These are phyloP conservation scores for Malus hybrid DNA, from an alignment of 331 rosid species.

Conservation along the genomic window DNA sequence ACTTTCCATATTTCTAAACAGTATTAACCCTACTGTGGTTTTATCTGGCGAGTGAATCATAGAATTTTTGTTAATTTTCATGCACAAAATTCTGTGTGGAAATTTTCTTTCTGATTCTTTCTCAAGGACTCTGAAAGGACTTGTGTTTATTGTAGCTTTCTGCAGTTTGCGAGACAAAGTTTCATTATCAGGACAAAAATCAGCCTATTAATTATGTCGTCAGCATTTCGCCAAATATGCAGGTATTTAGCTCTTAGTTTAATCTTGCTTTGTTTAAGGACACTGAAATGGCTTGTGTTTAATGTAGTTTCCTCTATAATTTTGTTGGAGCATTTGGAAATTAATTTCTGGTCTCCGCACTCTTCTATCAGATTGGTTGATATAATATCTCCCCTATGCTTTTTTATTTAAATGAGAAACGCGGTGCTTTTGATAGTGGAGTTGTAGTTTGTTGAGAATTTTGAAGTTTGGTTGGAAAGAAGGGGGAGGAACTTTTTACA, in stretches of 20 bases:
- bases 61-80: neutral
- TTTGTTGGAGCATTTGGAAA: neutral
- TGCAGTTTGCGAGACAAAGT: slow-evolving; percentile 84
- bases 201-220: slow-evolving; percentile 65
- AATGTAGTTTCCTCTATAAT: neutral
- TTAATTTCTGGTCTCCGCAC: neutral
- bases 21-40: neutral
- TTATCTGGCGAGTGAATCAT: neutral
- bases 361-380: too few species aligned
- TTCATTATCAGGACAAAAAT: slow-evolving; percentile 89
- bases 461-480: too few species aligned
- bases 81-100: neutral
- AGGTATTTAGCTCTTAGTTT: slow-evolving; percentile 32
- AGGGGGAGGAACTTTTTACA: too few species aligned
- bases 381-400: too few species aligned
- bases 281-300: neutral
- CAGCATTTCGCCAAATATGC: slow-evolving; percentile 62
- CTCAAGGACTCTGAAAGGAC: neutral
- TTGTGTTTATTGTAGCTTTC: slow-evolving; percentile 62
- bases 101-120: neutral
- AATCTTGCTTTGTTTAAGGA: neutral
- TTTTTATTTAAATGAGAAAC: too few species aligned
- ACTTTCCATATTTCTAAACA: neutral
- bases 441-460: too few species aligned
- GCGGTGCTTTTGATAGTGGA: too few species aligned